These are phyloP conservation scores for Volvariella volvacea DNA, from an alignment of 1,284 basidiomycete species.

Conservation along the genomic window DNA sequence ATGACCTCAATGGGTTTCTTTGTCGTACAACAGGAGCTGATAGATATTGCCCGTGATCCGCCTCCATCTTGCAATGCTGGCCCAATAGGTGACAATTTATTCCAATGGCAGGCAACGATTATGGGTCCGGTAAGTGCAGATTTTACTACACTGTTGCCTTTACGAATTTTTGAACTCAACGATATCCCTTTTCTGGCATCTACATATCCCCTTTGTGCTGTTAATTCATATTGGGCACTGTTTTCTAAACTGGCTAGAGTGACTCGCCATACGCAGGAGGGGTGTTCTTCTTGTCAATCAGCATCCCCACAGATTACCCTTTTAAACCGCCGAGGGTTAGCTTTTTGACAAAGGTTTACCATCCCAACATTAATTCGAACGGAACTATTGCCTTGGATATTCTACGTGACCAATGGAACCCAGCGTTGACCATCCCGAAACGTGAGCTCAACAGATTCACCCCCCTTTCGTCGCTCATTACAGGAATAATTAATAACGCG, in stretches of 20 bases:
- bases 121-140: conserved; percentile 85
- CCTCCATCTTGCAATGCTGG: conserved; percentile 97
- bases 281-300: conserved; percentile 94
- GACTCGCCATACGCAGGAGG: conserved; percentile 95
- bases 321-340: conserved; percentile 99
- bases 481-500: conserved; percentile 8
- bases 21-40: conserved; percentile 68
- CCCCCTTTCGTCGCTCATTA: not conserved
- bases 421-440: conserved; percentile 98
- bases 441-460: conserved; percentile 41
- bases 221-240: not conserved
- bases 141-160: conserved; percentile 10
- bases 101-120: conserved; percentile 97
- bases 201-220: too few relatives aligned
- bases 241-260: conserved; percentile 42
- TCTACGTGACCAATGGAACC: conserved; percentile 95
- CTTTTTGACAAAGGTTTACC: conserved; percentile 97
- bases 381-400: conserved; percentile 99
- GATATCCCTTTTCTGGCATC: too few relatives aligned
- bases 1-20: conserved; percentile 11
- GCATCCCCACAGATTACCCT: conserved; percentile 93
- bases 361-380: conserved; percentile 96
- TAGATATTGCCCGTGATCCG: conserved; percentile 95
- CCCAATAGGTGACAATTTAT: conserved; percentile 93
- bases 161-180: conserved; percentile 6